Conservation (phyloP, 2,329 filamentous ascomycete species). For the Fusarium tjaetaba region DNA sequence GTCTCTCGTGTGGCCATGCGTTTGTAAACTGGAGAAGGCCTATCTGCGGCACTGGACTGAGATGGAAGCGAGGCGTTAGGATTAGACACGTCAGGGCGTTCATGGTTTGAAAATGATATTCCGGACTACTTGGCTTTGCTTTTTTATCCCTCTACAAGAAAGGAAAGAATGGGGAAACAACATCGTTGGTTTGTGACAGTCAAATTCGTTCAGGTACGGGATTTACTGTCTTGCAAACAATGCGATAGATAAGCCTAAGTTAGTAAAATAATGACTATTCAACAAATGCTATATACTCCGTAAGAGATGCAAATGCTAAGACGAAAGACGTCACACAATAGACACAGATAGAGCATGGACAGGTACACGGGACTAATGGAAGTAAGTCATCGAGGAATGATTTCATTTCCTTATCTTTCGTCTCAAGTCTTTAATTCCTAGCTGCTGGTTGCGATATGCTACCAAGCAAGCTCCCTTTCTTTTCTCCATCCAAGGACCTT, state of each 20-base stretch:
- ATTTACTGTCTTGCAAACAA: background rate
- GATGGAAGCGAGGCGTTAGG: slow-evolving; percentile 16
- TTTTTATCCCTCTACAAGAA: background rate
- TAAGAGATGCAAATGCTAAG: background rate
- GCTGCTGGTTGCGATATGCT: slow-evolving; percentile 14
- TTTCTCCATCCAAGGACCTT: slow-evolving; percentile 39
- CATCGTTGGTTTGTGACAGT: background rate
- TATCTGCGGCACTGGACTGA: background rate
- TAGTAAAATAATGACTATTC: background rate
- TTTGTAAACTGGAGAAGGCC: background rate
- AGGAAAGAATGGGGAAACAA: background rate
- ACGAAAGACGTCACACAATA: background rate
- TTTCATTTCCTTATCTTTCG: slow-evolving; percentile 43
- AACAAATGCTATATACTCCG: background rate
- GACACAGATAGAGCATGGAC: background rate
- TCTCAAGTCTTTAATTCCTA: slow-evolving; percentile 39
- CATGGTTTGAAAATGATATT: background rate
- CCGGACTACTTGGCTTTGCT: background rate
- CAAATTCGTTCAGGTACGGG: background rate
- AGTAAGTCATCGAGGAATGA: slow-evolving; percentile 29
- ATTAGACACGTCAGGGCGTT: background rate
- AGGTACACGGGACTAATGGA: background rate
- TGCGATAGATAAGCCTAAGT: background rate
- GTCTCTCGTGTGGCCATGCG: slow-evolving; percentile 24
- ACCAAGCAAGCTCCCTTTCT: slow-evolving; percentile 18